phyloP scores from a whole-genome alignment of 805 yeast genomes.

The Saccharomycopsis sp. region DNA sequence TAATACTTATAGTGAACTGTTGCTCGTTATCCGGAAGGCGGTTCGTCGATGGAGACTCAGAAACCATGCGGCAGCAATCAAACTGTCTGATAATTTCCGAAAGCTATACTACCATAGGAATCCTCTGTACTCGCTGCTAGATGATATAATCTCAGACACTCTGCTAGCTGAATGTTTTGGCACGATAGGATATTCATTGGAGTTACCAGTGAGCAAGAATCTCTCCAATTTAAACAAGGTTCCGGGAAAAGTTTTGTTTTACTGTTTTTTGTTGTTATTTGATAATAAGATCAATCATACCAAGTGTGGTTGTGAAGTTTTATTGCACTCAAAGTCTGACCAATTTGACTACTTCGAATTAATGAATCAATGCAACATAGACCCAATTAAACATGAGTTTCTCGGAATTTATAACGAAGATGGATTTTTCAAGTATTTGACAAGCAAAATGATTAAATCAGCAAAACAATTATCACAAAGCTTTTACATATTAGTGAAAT shows the following conservation, averaged over 20 bases:
- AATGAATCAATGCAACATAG: conserved; percentile 24
- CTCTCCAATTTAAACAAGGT: no score
- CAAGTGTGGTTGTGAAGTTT: not conserved
- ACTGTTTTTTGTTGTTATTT: not conserved
- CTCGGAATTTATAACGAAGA: conserved; percentile 7
- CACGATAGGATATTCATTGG: no score
- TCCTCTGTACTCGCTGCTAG: no score
- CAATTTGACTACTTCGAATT: conserved; percentile 20
- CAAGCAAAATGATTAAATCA: not conserved
- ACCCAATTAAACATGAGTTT: conserved; percentile 19
- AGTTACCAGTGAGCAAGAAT: no score
- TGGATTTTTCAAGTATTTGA: conserved; percentile 3
- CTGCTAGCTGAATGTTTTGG: no score
- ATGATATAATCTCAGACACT: no score
- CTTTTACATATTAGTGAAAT: not conserved
- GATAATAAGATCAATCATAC: not conserved
- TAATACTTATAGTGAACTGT: no score
- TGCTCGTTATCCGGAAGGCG: no score
- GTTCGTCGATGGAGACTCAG: no score
- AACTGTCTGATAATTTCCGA: no score
- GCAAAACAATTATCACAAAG: not conserved
- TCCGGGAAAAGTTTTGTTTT: not conserved
- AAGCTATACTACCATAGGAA: no score
- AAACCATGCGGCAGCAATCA: no score
- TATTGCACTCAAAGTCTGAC: not conserved